phyloP scores from a whole-genome alignment of 75 land plant species.

The Adiantum capillusveneris region DNA sequence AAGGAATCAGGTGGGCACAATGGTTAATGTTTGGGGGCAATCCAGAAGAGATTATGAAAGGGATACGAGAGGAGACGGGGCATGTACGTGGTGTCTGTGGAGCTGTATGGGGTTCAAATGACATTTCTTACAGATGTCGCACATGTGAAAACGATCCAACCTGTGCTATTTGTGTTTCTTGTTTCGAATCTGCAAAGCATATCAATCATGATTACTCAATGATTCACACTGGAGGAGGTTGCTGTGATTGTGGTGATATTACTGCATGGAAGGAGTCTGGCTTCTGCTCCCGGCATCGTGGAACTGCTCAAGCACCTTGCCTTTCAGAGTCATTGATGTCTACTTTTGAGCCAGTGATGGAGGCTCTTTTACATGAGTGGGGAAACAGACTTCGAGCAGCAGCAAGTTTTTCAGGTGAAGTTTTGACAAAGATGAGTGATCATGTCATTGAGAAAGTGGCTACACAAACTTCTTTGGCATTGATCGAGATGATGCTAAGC shows the following conservation, averaged over 20 bases:
- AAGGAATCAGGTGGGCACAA: constrained; percentile 66
- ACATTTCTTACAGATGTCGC: constrained; percentile 81
- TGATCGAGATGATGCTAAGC: constrained; percentile 67
- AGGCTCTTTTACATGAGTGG: constrained; percentile 59
- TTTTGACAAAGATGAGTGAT: constrained; percentile 14
- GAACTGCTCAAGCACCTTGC: constrained; percentile 73
- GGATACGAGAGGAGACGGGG: constrained; percentile 23
- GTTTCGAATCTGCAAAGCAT: constrained; percentile 85
- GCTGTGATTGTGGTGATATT: constrained; percentile 96
- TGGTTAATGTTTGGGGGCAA: constrained; percentile 82
- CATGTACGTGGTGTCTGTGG: constrained; percentile 91
- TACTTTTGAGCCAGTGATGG: constrained; percentile 53
- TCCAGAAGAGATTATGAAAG: constrained; percentile 35
- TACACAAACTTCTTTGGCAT: constrained; percentile 34
- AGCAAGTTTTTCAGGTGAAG: constrained; percentile 10
- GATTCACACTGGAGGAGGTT: constrained; percentile 90
- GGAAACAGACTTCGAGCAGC: constrained; percentile 35
- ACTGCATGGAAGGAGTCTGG: constrained; percentile 96
- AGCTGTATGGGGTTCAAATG: constrained; percentile 86
- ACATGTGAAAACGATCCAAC: constrained; percentile 95
- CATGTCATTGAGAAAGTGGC: constrained; percentile 19
- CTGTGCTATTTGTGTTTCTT: constrained; percentile 97
- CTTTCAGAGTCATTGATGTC: constrained; percentile 30
- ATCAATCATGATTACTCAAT: constrained; percentile 81
- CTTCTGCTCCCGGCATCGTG: constrained; percentile 85